Conservation (phyloP, 2,329 filamentous ascomycete species). For the Trichoderma sp. region DNA sequence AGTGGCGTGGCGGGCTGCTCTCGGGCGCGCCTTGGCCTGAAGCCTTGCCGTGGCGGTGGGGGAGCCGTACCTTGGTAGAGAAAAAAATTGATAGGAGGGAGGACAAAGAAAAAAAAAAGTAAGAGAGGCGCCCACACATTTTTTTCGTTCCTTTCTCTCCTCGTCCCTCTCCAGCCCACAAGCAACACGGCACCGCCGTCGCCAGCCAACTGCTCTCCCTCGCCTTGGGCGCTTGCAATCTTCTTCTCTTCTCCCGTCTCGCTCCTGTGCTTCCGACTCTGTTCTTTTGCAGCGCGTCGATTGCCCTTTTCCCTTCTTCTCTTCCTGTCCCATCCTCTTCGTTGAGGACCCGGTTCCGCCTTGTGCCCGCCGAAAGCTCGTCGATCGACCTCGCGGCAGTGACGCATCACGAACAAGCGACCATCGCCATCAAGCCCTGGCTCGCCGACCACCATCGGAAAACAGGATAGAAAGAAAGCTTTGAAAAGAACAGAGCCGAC, state of each 20-base stretch:
- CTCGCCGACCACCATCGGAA: constrained; percentile 13
- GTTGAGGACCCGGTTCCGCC: constrained; percentile 5
- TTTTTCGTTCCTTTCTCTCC: constrained; percentile 21
- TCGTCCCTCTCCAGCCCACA: constrained; percentile 36
- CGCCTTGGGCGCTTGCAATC: constrained; percentile 46
- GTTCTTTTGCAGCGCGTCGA: constrained; percentile 21
- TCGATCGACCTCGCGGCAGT: constrained; percentile 21
- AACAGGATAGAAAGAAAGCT: not conserved
- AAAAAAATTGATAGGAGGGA: constrained; percentile 13
- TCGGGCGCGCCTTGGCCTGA: not conserved
- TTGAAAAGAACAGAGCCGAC: constrained; percentile 10
- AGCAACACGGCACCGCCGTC: constrained; percentile 48
- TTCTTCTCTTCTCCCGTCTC: constrained; percentile 40
- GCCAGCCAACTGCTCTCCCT: constrained; percentile 42
- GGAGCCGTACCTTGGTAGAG: constrained; percentile 2
- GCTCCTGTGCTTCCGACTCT: constrained; percentile 32
- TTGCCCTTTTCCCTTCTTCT: not conserved
- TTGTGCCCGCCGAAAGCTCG: constrained; percentile 18
- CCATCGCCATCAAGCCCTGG: constrained; percentile 11
- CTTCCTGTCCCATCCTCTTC: not conserved
- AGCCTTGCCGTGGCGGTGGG: constrained; percentile 21
- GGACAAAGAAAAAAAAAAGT: constrained; percentile 30
- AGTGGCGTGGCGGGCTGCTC: too few species aligned
- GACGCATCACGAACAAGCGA: constrained; percentile 22
- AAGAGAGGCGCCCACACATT: constrained; percentile 36